A percentile compares a stretch with the other conserved stretches of the same genome.
These are phyloP conservation scores for Erodium trifolium DNA, from an alignment of 441 rosid genomes.

Conservation along the genomic window DNA sequence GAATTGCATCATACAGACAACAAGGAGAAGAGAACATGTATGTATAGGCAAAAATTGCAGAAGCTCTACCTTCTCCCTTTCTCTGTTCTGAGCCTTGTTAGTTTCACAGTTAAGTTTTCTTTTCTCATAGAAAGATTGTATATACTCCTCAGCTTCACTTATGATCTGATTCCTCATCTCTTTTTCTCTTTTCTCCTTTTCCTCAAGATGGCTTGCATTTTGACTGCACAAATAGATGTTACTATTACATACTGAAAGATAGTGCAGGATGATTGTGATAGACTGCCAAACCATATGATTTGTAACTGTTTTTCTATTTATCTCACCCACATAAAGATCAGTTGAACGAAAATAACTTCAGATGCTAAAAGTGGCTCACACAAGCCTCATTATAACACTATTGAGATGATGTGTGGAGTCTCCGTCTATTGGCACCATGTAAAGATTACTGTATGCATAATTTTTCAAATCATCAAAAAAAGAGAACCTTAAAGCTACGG, in stretches of 20 bases:
- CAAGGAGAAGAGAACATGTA: neutral
- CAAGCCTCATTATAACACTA: neutral
- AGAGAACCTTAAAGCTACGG: neutral
- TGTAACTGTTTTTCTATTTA: neutral
- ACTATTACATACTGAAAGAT: too few species aligned
- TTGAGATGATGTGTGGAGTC: neutral
- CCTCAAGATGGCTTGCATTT: constrained; percentile 60
- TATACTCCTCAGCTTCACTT: constrained; percentile 53
- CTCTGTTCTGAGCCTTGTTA: too few species aligned
- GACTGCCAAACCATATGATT: neutral
- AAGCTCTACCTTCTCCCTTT: constrained; percentile 15
- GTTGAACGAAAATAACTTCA: neutral
- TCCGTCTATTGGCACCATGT: neutral
- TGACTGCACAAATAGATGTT: constrained; percentile 33
- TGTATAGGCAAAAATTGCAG: neutral
- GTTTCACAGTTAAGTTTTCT: too few species aligned
- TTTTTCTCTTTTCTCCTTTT: constrained; percentile 70
- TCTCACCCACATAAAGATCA: neutral
- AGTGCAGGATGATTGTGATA: too few species aligned
- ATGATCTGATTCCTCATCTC: constrained; percentile 60
- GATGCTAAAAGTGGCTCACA: too few species aligned
- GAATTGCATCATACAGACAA: neutral
- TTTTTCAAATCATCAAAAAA: neutral
- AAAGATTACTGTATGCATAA: neutral
- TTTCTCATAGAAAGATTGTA: constrained; percentile 38